Conservation (phyloP, 1,284 basidiomycete genomes). For the Marasmius tenuissimus region DNA sequence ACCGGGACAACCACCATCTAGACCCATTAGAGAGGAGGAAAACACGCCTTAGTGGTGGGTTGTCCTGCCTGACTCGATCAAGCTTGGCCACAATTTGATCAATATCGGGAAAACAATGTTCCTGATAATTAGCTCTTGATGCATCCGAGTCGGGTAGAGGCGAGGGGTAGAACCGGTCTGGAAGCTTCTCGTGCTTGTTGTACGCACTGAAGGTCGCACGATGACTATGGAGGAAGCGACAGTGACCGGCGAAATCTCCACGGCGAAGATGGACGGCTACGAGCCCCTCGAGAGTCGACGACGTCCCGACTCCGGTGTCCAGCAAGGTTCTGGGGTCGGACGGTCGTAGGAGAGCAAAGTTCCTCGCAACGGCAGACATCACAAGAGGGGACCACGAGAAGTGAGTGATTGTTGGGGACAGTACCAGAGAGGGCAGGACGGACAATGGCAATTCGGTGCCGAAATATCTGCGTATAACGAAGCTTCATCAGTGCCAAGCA, state of each 20-base stretch:
- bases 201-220: conserved; percentile 53
- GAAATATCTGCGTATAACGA: no score
- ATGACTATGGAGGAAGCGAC: conserved; percentile 54
- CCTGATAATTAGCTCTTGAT: conserved; percentile 36
- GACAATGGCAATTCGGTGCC: no score
- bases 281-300: conserved; percentile 41
- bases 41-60: conserved; percentile 33
- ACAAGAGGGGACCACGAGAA: conserved; percentile 67
- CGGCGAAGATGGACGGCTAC: conserved; percentile 67
- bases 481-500: not conserved
- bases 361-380: conserved; percentile 47
- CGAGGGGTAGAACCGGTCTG: conserved; percentile 44
- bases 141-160: conserved; percentile 18
- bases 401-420: conserved; percentile 45
- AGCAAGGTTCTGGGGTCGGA: conserved; percentile 18
- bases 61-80: conserved; percentile 30
- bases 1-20: conserved; percentile 45
- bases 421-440: conserved; percentile 42
- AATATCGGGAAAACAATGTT: conserved; percentile 58
- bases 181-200: conserved; percentile 51
- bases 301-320: conserved; percentile 17
- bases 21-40: conserved; percentile 64
- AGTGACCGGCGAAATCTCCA: conserved; percentile 67
- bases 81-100: conserved; percentile 50
- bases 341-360: conserved; percentile 47